Base-by-base conservation (phyloP, 768 basidiomycete species). In the Leccinum obscurum region DNA sequence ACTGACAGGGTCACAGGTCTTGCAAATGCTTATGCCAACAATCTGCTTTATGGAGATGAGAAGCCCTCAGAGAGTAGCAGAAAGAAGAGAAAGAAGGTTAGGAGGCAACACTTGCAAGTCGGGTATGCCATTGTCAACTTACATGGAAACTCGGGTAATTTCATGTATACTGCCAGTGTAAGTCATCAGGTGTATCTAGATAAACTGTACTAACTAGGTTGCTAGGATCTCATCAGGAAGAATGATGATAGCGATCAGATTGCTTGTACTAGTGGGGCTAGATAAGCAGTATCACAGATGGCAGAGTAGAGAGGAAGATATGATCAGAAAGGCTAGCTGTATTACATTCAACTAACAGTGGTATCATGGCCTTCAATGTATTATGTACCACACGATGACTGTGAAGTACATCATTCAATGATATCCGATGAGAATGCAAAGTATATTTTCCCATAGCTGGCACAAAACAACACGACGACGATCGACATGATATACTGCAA, bases 381-480 rank as follows among this genome's bases (percentile, higher is more conserved):
- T n/a, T 20, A 8, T 30, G 28, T 2, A 50, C 22, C 28, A 26
- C 20, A 20, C 8, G 34, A 56, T 51, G 34, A n/a, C 35, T 15
- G 6, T 34, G 20, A 60, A 28, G 39, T 6, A 14, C 20, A 8
- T 13, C 0, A 11, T 22, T 11, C 44, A 46, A 9, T 22, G n/a
- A 20, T 32, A 37, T 30, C 30, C 14, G 8, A 50, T 22, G 26
- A 8, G 30, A 57, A 61, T 64, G 63, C 60, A 61, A 56, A 30
- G 14, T 55, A 58, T 44, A 56, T 59, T 65, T 41, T 15, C 41
- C 51, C 62, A 68, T 64, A 73, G 66, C 71, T 64, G 63, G 59
- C 56, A 65, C 48, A 67, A 65, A 63, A 73, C 63, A 69, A 69
- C 64, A 67, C 46, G 35, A 26, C 60, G 60, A 67, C 66, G 30